Percentiles rank a stretch among this genome's conserved stretches.
Conservation (phyloP, 1,139 yeast genomes). For the Saccharomyces uvarum region DNA sequence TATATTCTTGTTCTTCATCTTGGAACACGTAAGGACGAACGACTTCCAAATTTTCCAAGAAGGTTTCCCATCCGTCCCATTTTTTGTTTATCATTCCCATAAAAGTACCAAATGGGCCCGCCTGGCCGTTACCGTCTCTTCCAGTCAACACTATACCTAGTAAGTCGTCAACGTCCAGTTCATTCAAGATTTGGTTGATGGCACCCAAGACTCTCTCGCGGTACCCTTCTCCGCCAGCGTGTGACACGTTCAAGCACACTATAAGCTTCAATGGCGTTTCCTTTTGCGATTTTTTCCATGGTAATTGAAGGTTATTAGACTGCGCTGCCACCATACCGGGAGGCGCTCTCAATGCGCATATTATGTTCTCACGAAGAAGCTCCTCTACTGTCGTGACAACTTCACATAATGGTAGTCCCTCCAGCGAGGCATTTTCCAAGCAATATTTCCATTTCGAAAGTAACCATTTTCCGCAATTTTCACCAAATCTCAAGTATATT, state of each 20-base stretch:
- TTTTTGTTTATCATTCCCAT: constrained; percentile 45
- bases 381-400: constrained; percentile 17
- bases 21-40: neutral
- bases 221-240: neutral
- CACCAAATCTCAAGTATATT: constrained; percentile 19
- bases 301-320: constrained; percentile 3
- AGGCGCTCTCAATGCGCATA: neutral
- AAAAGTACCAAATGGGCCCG: constrained; percentile 41
- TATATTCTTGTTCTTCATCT: neutral
- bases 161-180: constrained; percentile 40
- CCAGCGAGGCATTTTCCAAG: constrained; percentile 8
- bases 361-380: neutral
- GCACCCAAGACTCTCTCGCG: constrained; percentile 1
- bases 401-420: constrained; percentile 37
- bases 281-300: constrained; percentile 36
- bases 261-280: constrained; percentile 41
- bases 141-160: constrained; percentile 52
- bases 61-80: constrained; percentile 54
- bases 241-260: constrained; percentile 38
- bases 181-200: constrained; percentile 21
- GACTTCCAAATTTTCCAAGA: constrained; percentile 36
- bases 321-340: neutral
- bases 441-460: constrained; percentile 24
- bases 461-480: constrained; percentile 4
- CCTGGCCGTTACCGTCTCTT: constrained; percentile 35